phyloP scores from a whole-genome alignment of 2,329 filamentous ascomycete genomes.

The Periconia sp. region DNA sequence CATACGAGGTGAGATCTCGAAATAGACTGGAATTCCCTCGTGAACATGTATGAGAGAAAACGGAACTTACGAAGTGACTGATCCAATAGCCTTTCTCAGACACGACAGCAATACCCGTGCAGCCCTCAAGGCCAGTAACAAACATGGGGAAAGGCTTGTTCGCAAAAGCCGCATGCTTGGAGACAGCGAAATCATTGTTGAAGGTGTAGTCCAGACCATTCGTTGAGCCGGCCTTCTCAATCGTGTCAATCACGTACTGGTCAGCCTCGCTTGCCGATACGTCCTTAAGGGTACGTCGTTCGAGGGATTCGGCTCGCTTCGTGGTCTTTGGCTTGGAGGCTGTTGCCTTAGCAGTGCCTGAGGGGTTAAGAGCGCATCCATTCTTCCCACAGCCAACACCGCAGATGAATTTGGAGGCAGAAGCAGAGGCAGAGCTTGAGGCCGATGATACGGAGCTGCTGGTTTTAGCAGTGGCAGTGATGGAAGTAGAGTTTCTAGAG shows the following conservation, averaged over 20 bases:
- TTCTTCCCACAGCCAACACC: neutral
- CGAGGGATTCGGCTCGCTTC: neutral
- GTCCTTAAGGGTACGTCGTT: neutral
- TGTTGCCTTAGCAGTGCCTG: neutral
- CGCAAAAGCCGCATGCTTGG: neutral
- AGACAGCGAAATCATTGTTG: neutral
- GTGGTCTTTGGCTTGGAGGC: neutral
- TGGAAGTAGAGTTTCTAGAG: neutral
- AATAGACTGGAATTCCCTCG: neutral
- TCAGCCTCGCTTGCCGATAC: neutral
- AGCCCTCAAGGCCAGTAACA: conserved; percentile 2
- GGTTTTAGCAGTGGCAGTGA: neutral
- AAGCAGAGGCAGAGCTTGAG: neutral
- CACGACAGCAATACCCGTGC: conserved; percentile 9
- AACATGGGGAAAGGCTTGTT: neutral
- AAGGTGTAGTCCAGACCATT: neutral
- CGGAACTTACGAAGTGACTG: conserved; percentile 1
- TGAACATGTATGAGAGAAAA: neutral
- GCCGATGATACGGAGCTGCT: neutral
- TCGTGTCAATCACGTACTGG: neutral
- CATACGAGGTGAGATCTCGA: too few relatives aligned
- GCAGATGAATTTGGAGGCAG: neutral
- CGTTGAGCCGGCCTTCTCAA: neutral
- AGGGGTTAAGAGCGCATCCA: neutral
- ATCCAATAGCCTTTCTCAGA: conserved; percentile 10